Base-by-base conservation (phyloP, 257 asterid genomes). In the Fraxinus quadrangulata region DNA sequence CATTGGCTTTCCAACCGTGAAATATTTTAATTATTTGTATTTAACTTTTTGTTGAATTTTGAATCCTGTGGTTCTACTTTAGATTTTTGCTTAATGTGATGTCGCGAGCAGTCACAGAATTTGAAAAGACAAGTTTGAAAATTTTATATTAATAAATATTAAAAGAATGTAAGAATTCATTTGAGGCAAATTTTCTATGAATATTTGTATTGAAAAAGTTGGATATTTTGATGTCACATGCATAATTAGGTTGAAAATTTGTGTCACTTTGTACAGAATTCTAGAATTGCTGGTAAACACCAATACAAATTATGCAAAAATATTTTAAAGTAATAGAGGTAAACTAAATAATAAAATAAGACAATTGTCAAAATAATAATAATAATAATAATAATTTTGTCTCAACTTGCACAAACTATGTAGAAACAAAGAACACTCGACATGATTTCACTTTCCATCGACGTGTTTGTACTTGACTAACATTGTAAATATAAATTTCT, bases 41-140 rank as follows among this genome's bases (percentile, higher is more conserved):
- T 66, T 79, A 37, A 30, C 73, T 77, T 75, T 74, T 72, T 71
- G 9, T 84, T 76, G 76, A 82, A 76, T 66, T 9, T 79, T 49
- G 77, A 24, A 28, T 66, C 71, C 17, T 2, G 39, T 23, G 71
- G 23, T 33, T 79, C 74, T 73, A 5, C 13, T 37, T 69, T 67
- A 39, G 21, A 36, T 67, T 34, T 63, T 21, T 26, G 61, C 17
- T 61, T 23, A 12, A 66, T 70, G 80, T 1, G 80, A 87, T 14
- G 89, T 76, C 51, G 84, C 82, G 78, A 81, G 77, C 72, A 36
- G 91, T 75, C 85, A 73, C 81, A 56, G 89, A 65, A 73, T 75
- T 81, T 80, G 78, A 80, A 79, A 74, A 21, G 2, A 1, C 14
- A 19, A 14, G 74, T 69, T 82, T 70, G 80, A 81, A 76, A 77